Percentiles rank a stretch among this genome's conserved stretches.
phyloP scores from a whole-genome alignment of 139 green algal genomes.

The Nannochloris sp. region DNA sequence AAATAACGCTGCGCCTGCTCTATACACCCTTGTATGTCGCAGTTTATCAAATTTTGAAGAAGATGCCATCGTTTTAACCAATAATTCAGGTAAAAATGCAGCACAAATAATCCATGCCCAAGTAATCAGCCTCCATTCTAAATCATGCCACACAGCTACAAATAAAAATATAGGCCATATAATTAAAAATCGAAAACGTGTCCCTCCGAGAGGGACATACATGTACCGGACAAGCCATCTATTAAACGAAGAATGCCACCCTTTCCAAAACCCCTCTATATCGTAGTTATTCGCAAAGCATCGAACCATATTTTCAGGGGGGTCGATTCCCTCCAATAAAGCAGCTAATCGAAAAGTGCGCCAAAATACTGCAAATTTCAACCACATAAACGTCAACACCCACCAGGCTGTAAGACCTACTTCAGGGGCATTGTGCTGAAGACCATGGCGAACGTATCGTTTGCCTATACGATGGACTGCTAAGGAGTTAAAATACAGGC shows the following conservation, averaged over 20 bases:
- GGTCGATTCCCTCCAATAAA: slow-evolving; percentile 69
- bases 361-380: slow-evolving; percentile 86
- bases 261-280: slow-evolving; percentile 85
- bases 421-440: slow-evolving; percentile 5
- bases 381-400: slow-evolving; percentile 90
- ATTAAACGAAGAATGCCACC: slow-evolving; percentile 92
- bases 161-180: slow-evolving; percentile 94
- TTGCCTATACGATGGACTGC: slow-evolving; percentile 28
- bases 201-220: slow-evolving; percentile 87
- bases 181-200: slow-evolving; percentile 39
- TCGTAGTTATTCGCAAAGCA: slow-evolving; percentile 95
- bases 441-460: slow-evolving; percentile 16
- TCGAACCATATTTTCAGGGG: slow-evolving; percentile 88
- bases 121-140: slow-evolving; percentile 70
- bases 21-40: slow-evolving; percentile 13
- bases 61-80: slow-evolving; percentile 22
- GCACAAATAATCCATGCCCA: slow-evolving; percentile 80
- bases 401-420: slow-evolving; percentile 57
- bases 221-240: slow-evolving; percentile 88
- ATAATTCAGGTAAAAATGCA: slow-evolving; percentile 61
- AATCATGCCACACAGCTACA: slow-evolving; percentile 92
- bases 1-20: slow-evolving; percentile 29
- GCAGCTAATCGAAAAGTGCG: slow-evolving; percentile 64
- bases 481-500: slow-evolving; percentile 76
- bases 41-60: background rate